Conservation (phyloP, 164 flowering plant species). For the Vitis rotundifolia region DNA sequence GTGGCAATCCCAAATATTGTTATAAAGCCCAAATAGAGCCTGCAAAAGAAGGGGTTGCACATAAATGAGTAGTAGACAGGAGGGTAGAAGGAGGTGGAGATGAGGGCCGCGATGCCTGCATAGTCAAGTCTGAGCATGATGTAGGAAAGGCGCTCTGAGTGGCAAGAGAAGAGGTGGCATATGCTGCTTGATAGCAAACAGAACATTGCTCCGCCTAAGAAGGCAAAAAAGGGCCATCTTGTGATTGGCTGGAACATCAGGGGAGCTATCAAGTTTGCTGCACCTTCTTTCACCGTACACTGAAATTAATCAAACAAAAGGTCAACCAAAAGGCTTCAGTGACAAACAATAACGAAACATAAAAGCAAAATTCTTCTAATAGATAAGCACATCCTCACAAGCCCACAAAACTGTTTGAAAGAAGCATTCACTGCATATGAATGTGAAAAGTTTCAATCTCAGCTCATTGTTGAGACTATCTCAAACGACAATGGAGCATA, state of each 20-base stretch:
- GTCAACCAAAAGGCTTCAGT: neutral
- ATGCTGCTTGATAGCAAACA: slow-evolving; percentile 38
- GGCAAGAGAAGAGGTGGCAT: slow-evolving; percentile 38
- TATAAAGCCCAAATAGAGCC: slow-evolving; percentile 26
- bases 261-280: slow-evolving; percentile 56
- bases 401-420: neutral
- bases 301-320: slow-evolving; percentile 31
- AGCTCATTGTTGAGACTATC: neutral
- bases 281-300: slow-evolving; percentile 49
- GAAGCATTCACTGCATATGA: neutral
- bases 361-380: neutral
- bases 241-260: slow-evolving; percentile 47
- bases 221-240: slow-evolving; percentile 36
- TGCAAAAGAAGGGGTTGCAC: slow-evolving; percentile 31
- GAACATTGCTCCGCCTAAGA: slow-evolving; percentile 39
- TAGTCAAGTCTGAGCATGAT: slow-evolving; percentile 34
- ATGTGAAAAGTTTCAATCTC: neutral
- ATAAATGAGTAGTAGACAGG: slow-evolving; percentile 38
- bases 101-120: slow-evolving; percentile 34
- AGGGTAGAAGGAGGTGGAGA: slow-evolving; percentile 35
- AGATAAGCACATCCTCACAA: neutral
- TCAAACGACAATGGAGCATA: no score
- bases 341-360: neutral
- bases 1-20: slow-evolving; percentile 26
- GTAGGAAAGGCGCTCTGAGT: slow-evolving; percentile 31